Evolutionary conservation across 257 asterid genomes (phyloP), one percentile per base, ranked within the genome.

Genomic region (Primulina eburnea): DNA sequence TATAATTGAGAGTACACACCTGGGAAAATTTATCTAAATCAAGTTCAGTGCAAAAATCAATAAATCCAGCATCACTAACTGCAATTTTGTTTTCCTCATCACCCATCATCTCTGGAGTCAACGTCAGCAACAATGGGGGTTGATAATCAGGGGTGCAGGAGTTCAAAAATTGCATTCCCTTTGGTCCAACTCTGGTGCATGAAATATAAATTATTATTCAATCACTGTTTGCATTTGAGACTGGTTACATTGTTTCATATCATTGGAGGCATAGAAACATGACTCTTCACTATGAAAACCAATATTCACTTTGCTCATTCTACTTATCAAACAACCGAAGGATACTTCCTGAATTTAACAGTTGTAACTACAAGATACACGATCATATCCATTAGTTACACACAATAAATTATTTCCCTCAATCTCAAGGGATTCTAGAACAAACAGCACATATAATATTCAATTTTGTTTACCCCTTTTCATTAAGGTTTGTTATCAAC

Each of bases 81-180:
- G 85, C 67, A 70, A 83, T 79, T 73, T 75, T 78, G 69, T 77
- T 75, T 71, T 75, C 79, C 71, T 75, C 89, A 69, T 78, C 82
- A 77, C 71, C 81, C 73, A 67, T 71, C 91, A 86, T 72, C 67
- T 90, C 95, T 75, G 88, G 76, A 71, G 88, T 79, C 75, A 84
- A 70, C 40, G 80, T 77, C 72, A 92, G 77, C 84, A 82, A 75
- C 67, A 92, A 77, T 62, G 96, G 96, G 77, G 96, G 97, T 76
- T 90, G 96, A 75, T 88, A 79, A 80, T 92, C 98, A 69, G 98
- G 98, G 79, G 71, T 90, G 76, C 97, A 90, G 60, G 95, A 90
- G 62, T 70, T 85, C 83, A 92, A 78, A 77, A 87, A 92, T 35
- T 87, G 74, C 79, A 80, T 71, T 72, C 98, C 98, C 74, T 79